Evolutionary conservation across 768 basidiomycete species (phyloP), one percentile per base, ranked within the genome.

Genomic region (Sarcodon aspratus): DNA sequence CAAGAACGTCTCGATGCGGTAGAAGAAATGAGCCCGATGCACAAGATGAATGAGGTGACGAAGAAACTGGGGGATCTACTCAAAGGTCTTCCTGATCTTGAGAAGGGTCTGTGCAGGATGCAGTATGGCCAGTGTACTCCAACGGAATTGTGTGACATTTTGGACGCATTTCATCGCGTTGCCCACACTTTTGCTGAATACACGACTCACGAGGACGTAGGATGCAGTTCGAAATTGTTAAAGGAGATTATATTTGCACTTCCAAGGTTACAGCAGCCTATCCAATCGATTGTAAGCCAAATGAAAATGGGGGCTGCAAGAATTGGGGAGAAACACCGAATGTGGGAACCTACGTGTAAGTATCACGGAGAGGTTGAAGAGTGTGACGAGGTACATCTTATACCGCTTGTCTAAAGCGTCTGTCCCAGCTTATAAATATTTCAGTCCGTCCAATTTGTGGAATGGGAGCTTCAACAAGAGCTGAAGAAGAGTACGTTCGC

Each of bases 121-220:
- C 90, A 94, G 59, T 95, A 95, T 56, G 87, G 91, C 44, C 54
- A 89, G 83, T 92, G 89, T 47, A 83, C 84, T 1, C 87, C 94
- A 0, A 73, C 80, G 59, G 95, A 99, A 59, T 72, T 97, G 10
- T 75, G 80, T 0, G 61, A 77, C 6, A 69, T 97, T 12, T 72
- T 98, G 6, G 71, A 77, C 6, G 86, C 89, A 3, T 85, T 97
- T 54, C 68, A 75, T 36, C 82, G 78, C 47, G 70, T 96, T 42
- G 82, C 78, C 0, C 64, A 63, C 21, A 74, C 83, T 1, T 92
- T 90, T 53, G 69, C 74, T 8, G 61, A 60, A 12, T 64, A 76
- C 9, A 63, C 70, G 1, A 57, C 59, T n/a, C 66, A 65, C 15
- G 57, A 68, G 2, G 66, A 72, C 18, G 72, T 70, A 40, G 77